Percentiles rank a stretch among this genome's conserved stretches.
These are phyloP conservation scores for Rhynchosporium secalis DNA, from an alignment of 2,329 filamentous ascomycete genomes.

Conservation along the genomic window DNA sequence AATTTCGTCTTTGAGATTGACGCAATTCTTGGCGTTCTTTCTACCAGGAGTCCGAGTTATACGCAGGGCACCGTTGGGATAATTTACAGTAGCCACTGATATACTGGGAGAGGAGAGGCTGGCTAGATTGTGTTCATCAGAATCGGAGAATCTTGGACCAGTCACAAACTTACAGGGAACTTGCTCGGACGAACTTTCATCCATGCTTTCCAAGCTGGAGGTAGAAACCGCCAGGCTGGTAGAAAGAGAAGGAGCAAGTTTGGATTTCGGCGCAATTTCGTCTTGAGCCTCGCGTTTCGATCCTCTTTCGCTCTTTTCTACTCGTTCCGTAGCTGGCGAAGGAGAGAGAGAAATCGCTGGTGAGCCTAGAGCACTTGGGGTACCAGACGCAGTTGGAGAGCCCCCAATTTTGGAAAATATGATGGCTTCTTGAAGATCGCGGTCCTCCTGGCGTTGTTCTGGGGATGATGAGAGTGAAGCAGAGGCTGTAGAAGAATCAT, in stretches of 20 bases:
- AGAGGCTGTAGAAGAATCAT: slow-evolving; percentile 1
- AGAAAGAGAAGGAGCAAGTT: neutral
- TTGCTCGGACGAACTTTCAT: neutral
- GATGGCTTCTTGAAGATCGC: slow-evolving; percentile 5
- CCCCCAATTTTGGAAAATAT: neutral
- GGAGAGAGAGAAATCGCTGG: neutral
- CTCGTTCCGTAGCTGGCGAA: slow-evolving; percentile 8
- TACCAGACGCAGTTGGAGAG: slow-evolving; percentile 1
- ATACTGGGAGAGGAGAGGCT: neutral
- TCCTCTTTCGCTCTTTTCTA: slow-evolving; percentile 7
- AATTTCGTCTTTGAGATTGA: slow-evolving; percentile 21
- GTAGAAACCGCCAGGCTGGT: neutral
- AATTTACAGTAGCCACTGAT: slow-evolving; percentile 16
- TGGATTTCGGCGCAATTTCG: slow-evolving; percentile 6
- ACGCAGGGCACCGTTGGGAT: slow-evolving; percentile 20
- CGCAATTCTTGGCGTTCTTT: slow-evolving; percentile 19
- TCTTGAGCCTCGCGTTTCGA: slow-evolving; percentile 23
- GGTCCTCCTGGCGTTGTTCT: slow-evolving; percentile 14
- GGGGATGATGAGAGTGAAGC: neutral
- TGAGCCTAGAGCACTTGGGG: neutral
- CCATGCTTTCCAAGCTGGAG: neutral
- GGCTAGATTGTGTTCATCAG: neutral
- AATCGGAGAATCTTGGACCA: neutral
- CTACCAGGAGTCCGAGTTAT: slow-evolving; percentile 25
- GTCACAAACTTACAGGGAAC: neutral